Conservation (phyloP, 192 early-diverging fungal genomes). For the Dissophora globulifera region DNA sequence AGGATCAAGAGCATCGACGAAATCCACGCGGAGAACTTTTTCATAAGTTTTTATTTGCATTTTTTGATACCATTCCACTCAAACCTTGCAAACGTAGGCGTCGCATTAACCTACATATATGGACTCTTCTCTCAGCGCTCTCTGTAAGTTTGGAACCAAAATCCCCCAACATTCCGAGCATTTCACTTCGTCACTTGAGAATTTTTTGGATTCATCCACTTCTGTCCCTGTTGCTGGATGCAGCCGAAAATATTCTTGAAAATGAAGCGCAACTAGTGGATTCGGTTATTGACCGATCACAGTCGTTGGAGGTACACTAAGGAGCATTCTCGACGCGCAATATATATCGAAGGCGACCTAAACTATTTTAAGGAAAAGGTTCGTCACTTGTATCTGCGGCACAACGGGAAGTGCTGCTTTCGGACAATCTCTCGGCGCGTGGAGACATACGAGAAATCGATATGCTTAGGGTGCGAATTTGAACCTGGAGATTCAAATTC, state of each 20-base stretch:
- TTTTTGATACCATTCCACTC: not conserved
- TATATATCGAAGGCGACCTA: slow-evolving; percentile 1
- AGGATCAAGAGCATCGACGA: slow-evolving; percentile 10
- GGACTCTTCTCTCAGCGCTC: not conserved
- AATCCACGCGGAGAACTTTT: slow-evolving; percentile 5
- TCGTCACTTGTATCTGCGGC: slow-evolving; percentile 1
- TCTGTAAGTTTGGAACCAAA: slow-evolving; percentile 1
- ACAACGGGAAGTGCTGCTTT: slow-evolving; percentile 12
- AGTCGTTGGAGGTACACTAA: slow-evolving; percentile 3
- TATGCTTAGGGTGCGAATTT: too few species aligned
- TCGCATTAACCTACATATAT: too few species aligned
- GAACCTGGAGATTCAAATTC: too few species aligned
- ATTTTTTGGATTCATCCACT: slow-evolving; percentile 1
- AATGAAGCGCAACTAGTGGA: slow-evolving; percentile 3
- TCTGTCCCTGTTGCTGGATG: slow-evolving; percentile 2
- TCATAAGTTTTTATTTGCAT: not conserved
- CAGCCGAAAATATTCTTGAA: not conserved
- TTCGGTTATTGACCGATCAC: slow-evolving; percentile 20
- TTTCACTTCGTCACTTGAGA: slow-evolving; percentile 8
- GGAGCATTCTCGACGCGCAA: slow-evolving; percentile 5
- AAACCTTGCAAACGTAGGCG: not conserved
- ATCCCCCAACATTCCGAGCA: slow-evolving; percentile 1
- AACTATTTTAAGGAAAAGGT: slow-evolving; percentile 17
- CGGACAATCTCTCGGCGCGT: not conserved
- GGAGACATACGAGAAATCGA: slow-evolving; percentile 13